Evolutionary conservation across 139 green algal species (phyloP), one percentile per base, ranked within the genome.

Genomic region (Picochlorum costavermella): DNA sequence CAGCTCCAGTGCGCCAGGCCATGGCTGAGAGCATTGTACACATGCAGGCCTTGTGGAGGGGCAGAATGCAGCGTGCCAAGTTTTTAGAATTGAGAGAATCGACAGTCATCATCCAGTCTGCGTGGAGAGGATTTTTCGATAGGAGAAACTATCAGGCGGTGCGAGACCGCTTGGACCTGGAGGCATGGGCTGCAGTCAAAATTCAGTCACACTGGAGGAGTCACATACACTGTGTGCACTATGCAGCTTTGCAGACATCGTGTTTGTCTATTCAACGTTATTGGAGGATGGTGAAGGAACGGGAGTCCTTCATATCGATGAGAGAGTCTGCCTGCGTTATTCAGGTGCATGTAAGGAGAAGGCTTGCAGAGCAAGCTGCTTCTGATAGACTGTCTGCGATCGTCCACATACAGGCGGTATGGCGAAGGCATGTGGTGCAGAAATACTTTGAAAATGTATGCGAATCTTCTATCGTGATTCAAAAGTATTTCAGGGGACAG

Each of bases 31-130:
- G 61, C 1, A 43, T 79, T 9, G 23, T 55, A 28, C 30, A n/a
- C 4, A 62, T 77, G 61, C 80, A 80, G 67, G 77, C 82, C 0
- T 23, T 65, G 6, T 85, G 75, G 81, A 65, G 80, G 10, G 68
- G 49, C 25, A 37, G 55, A 5, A 44, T 57, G 17, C 55, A 44
- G 4, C n/a, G 20, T 2, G 37, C 14, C 37, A 20, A 23, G 6
- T 76, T 64, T 69, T 33, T 56, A 29, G 40, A 14, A 16, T 13
- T 44, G 1, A 36, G 33, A 36, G 6, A 16, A 30, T 58, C 62
- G 46, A 25, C 14, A 28, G 12, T 75, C 62, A 13, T 6, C 2
- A 3, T 82, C 20, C 78, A 89, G 64, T 71, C 83, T 16, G 57
- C 51, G 0, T 77, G 65, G 61, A 64, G 83, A 6, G 74, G 66